These are phyloP conservation scores for Malassezia dermatis DNA, from an alignment of 1,284 basidiomycete genomes.

Conservation along the genomic window DNA sequence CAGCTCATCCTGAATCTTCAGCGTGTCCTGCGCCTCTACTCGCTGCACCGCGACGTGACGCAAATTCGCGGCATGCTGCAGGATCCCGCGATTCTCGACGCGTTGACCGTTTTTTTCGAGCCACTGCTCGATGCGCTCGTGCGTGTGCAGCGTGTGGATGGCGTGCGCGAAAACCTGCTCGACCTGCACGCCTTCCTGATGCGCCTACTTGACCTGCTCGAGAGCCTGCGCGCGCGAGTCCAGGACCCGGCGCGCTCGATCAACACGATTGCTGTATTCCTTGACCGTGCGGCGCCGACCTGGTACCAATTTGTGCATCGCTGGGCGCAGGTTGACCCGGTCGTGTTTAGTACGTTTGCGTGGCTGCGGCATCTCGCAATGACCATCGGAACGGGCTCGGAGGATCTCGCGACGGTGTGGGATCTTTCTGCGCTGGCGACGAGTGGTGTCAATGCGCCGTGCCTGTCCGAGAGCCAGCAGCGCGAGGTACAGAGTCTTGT, in stretches of 20 bases:
- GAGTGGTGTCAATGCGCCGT: slow-evolving; percentile 2
- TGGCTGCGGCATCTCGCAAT: slow-evolving; percentile 41
- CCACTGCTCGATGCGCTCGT: slow-evolving; percentile 33
- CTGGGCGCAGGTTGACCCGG: slow-evolving; percentile 23
- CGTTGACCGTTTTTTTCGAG: slow-evolving; percentile 29
- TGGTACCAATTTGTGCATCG: slow-evolving; percentile 33
- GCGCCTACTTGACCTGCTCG: slow-evolving; percentile 33
- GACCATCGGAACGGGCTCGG: slow-evolving; percentile 29
- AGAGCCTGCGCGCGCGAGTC: slow-evolving; percentile 34
- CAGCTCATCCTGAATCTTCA: slow-evolving; percentile 35
- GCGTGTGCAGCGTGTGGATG: slow-evolving; percentile 32
- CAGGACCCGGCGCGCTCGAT: slow-evolving; percentile 36
- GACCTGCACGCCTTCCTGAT: slow-evolving; percentile 25
- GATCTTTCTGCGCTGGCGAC: slow-evolving; percentile 19
- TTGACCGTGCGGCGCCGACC: slow-evolving; percentile 30
- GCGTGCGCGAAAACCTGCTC: slow-evolving; percentile 24
- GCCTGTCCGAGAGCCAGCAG: slow-evolving; percentile 45
- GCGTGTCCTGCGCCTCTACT: slow-evolving; percentile 32
- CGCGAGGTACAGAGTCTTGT: slow-evolving; percentile 54
- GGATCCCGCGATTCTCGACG: slow-evolving; percentile 31
- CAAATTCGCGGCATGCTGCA: slow-evolving; percentile 40
- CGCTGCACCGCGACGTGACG: slow-evolving; percentile 36
- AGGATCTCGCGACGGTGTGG: slow-evolving; percentile 33
- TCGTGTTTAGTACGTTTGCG: slow-evolving; percentile 36
- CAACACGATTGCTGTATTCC: slow-evolving; percentile 33